phyloP scores from a whole-genome alignment of 306 rosid species.

The Trifolium subterraneum region DNA sequence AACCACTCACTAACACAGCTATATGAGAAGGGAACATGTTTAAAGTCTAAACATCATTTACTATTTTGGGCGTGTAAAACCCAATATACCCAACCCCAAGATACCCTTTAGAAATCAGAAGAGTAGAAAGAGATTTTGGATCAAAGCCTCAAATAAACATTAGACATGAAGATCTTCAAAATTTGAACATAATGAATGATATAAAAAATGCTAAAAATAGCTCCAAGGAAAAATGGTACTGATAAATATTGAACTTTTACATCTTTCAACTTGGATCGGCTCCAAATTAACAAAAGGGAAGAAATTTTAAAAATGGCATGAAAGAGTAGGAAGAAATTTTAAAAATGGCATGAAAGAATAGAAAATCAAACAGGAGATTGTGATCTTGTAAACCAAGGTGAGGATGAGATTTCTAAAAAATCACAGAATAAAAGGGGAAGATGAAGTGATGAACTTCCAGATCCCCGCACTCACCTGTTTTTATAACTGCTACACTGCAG shows the following conservation, averaged over 20 bases:
- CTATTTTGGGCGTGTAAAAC: not conserved
- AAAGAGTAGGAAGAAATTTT: slow-evolving; percentile 5
- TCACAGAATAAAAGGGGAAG: not conserved
- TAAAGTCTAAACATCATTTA: not conserved
- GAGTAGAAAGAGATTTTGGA: not conserved
- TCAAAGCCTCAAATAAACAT: not conserved
- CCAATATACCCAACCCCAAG: not conserved
- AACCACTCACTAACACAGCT: not conserved
- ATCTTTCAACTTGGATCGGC: not conserved
- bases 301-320: not conserved
- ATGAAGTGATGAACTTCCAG: slow-evolving; percentile 1
- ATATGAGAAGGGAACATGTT: not conserved
- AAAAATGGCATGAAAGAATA: not conserved
- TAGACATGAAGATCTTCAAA: not conserved
- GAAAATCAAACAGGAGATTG: not conserved
- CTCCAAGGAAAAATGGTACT: no score
- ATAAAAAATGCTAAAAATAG: slow-evolving; percentile 7
- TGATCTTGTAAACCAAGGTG: slow-evolving; percentile 1
- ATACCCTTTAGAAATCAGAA: not conserved
- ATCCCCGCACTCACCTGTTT: not conserved
- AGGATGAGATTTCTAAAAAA: not conserved
- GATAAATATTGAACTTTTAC: not conserved
- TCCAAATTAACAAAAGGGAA: not conserved
- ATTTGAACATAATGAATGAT: not conserved
- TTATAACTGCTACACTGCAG: not conserved